Conservation (phyloP, 345 rosid species). For the Murraya koenigii region DNA sequence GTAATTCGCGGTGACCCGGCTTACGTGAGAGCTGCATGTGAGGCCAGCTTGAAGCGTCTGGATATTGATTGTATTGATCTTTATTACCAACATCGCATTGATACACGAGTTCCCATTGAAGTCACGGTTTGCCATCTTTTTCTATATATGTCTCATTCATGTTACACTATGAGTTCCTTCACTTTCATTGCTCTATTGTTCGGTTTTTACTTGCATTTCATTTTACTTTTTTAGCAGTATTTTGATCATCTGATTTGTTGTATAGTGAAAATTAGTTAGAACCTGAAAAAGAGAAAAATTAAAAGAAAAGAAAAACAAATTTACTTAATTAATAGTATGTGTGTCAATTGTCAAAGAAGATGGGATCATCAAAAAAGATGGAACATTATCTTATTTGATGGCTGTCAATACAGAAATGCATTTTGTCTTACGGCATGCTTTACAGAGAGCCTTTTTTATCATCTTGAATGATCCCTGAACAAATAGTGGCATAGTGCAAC, state of each 20-base stretch:
- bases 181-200: neutral
- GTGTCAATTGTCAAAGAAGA: neutral
- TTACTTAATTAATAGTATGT: too few species aligned
- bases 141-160: neutral
- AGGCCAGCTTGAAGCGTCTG: conserved; percentile 46
- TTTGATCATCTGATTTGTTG: neutral
- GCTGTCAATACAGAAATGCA: neutral
- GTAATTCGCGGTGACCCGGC: conserved; percentile 30
- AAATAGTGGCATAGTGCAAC: too few species aligned
- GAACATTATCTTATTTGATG: neutral
- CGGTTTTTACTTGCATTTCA: too few species aligned
- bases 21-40: conserved; percentile 46
- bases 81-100: conserved; percentile 46
- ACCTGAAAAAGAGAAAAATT: neutral
- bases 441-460: neutral
- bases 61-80: conserved; percentile 40
- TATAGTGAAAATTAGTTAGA: neutral
- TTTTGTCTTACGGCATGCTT: neutral
- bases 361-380: neutral
- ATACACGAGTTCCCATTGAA: conserved; percentile 37
- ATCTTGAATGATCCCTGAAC: neutral
- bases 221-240: too few species aligned
- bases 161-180: neutral
- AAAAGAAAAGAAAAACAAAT: neutral
- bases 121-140: conserved; percentile 19